Conservation (phyloP, 352 stramenopile genomes). For the Pythium monospermum region DNA sequence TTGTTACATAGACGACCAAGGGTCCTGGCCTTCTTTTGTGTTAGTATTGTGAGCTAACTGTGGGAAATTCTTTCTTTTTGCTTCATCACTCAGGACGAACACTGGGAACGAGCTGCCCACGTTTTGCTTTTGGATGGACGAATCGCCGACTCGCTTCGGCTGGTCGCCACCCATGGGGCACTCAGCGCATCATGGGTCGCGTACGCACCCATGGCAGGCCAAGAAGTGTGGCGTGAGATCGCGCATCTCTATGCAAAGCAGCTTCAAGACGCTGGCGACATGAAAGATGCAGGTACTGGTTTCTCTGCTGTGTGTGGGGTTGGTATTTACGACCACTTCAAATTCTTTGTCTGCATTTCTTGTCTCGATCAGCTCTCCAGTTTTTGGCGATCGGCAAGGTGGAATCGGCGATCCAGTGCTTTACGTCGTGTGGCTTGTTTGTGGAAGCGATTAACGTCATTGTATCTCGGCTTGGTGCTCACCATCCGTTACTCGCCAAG, state of each 20-base stretch:
- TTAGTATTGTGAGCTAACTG: too few relatives aligned
- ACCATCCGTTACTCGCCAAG: constrained; percentile 33
- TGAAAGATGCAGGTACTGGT: constrained; percentile 35
- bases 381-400: constrained; percentile 59
- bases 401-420: constrained; percentile 32
- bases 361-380: constrained; percentile 43
- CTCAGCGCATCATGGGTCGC: constrained; percentile 55
- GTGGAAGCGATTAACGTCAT: constrained; percentile 58
- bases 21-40: too few relatives aligned
- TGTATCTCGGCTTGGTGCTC: constrained; percentile 30
- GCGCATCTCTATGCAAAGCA: constrained; percentile 58
- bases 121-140: constrained; percentile 45
- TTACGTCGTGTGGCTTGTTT: constrained; percentile 34
- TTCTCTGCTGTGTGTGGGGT: too few relatives aligned
- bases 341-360: not conserved
- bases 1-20: too few relatives aligned
- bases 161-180: constrained; percentile 43
- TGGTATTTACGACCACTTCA: not conserved
- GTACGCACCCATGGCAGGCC: constrained; percentile 62
- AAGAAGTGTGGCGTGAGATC: constrained; percentile 68
- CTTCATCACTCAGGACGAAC: constrained; percentile 26
- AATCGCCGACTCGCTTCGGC: constrained; percentile 46
- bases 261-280: constrained; percentile 37
- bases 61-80: too few relatives aligned
- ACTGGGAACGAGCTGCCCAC: constrained; percentile 53